Base-by-base conservation (phyloP, 1,284 basidiomycete genomes). In the Gomphus bonarii region DNA sequence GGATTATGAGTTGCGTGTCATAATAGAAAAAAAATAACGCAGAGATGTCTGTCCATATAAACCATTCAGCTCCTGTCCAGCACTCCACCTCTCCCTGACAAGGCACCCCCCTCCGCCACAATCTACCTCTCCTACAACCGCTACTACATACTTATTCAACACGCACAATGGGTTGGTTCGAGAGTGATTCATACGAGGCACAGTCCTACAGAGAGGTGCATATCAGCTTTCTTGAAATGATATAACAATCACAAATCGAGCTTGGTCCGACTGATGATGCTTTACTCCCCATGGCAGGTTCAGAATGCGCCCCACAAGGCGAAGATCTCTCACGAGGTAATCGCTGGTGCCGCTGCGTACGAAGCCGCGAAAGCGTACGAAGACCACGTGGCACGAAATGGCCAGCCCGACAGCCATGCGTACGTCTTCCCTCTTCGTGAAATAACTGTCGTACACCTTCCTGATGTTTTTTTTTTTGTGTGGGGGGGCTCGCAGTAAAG, bases 291-390 rank as follows among this genome's bases (percentile, higher is more conserved):
- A 38, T 38, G 12, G 5, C 50, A 44, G 52, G 51, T 54, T 8
- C 18, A 25, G 9, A 42, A 28, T 28, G 18, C 52, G 22, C 46
- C 54, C 50, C 81, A 82, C 73, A 72, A 82, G 68, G 78, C 80
- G 6, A 52, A 67, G 58, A 67, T 82, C 53, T 79, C 82, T 20
- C 83, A 86, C 68, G 83, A 86, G 68, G 73, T 85, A 63, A 60
- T 59, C 31, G 61, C 46, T n/a, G 42, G 22, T 20, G 61, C 54
- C 22, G 58, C 54, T 43, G 20, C 58, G 25, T 30, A 52, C 42
- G 58, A 80, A 73, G 81, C 79, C 47, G 77, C 77, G n/a, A 79
- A 78, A 62, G 76, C 75, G 9, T 82, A 81, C 66, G 77, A 82
- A 65, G 64, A 78, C 3, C 78, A 80, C 63, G n/a, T n/a, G n/a